phyloP scores from a whole-genome alignment of 768 basidiomycete species.

The Russula sp. region DNA sequence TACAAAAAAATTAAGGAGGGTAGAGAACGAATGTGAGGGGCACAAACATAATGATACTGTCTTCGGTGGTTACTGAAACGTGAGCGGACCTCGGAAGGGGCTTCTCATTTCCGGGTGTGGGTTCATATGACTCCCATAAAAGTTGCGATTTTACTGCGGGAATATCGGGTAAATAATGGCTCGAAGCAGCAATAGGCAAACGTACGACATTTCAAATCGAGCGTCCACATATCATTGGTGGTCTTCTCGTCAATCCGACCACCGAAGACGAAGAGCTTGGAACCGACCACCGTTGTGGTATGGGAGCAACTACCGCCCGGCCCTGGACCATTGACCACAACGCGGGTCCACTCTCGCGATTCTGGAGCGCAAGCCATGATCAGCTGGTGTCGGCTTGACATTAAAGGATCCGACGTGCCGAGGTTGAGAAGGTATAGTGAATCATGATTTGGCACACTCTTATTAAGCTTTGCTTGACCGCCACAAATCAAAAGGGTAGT shows the following conservation, averaged over 20 bases:
- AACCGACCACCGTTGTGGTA: constrained; percentile 87
- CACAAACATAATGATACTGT: constrained; percentile 37
- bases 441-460: constrained; percentile 54
- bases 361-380: constrained; percentile 38
- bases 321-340: constrained; percentile 57
- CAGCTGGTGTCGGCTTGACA: neutral
- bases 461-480: constrained; percentile 69
- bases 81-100: constrained; percentile 86
- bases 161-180: constrained; percentile 16
- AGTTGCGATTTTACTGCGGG: constrained; percentile 53
- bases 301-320: constrained; percentile 90
- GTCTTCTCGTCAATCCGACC: constrained; percentile 87
- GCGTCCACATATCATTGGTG: constrained; percentile 91
- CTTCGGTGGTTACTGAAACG: constrained; percentile 75
- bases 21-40: constrained; percentile 17
- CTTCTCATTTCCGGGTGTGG: constrained; percentile 50
- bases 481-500: constrained; percentile 97
- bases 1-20: constrained; percentile 35
- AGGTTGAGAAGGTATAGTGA: constrained; percentile 91
- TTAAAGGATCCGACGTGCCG: constrained; percentile 50
- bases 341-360: constrained; percentile 91
- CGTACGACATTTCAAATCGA: constrained; percentile 89
- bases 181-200: constrained; percentile 13
- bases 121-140: constrained; percentile 61
- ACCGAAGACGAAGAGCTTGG: constrained; percentile 92